Evolutionary conservation across 2,329 filamentous ascomycete species (phyloP).

Genomic region (Colletotrichum chlorophyti): DNA sequence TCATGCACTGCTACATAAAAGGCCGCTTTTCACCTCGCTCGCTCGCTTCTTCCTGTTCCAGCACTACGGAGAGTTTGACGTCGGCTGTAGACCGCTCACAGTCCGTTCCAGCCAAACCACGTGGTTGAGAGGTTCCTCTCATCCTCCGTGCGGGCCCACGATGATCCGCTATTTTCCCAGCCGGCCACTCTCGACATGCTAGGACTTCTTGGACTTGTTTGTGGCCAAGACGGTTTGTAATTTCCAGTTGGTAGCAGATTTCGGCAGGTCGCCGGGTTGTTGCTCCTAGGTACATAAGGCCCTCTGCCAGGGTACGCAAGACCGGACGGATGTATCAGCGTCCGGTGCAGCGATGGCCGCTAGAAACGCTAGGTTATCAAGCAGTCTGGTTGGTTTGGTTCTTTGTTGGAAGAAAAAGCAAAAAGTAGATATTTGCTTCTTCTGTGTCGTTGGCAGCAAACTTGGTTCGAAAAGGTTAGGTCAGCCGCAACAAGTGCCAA

Average conservation of each 20-base stretch:
- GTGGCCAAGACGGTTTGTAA: not conserved
- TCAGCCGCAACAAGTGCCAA: conserved; percentile 15
- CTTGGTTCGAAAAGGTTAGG: conserved; percentile 10
- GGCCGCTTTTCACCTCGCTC: conserved; percentile 4
- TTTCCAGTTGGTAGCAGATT: not conserved
- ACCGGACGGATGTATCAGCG: too few species aligned
- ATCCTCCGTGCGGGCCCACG: not conserved
- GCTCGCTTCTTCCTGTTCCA: not conserved
- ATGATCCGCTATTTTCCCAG: not conserved
- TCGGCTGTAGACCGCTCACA: not conserved
- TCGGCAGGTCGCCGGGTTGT: not conserved
- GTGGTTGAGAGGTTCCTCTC: not conserved
- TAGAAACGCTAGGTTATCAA: not conserved
- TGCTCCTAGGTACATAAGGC: too few species aligned
- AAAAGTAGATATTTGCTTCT: conserved; percentile 14
- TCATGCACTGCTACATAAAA: conserved; percentile 23
- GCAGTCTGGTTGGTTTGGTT: not conserved
- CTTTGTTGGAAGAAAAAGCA: conserved; percentile 20
- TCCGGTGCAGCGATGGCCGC: too few species aligned
- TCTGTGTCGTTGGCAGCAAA: conserved; percentile 19
- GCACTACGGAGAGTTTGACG: not conserved
- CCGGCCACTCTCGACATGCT: too few species aligned
- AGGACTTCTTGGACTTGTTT: not conserved
- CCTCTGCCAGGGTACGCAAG: too few species aligned
- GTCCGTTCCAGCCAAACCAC: not conserved